Evolutionary conservation across 139 green algal species (phyloP).

Genomic region (Edaphochlamys debaryana): DNA sequence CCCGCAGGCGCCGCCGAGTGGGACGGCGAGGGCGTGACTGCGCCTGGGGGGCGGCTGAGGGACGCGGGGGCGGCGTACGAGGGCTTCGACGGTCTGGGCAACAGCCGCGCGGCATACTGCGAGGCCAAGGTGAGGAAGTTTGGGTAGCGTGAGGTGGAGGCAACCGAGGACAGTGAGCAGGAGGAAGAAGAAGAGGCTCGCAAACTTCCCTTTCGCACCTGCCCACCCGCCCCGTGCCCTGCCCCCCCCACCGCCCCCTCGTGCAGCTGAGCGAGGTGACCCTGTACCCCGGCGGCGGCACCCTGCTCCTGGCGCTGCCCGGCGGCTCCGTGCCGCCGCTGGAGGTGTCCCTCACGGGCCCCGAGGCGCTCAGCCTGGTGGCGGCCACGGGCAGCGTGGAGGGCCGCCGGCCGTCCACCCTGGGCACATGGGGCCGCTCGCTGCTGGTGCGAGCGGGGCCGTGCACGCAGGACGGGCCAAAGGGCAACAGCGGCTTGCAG

Average conservation of each 20-base stretch:
- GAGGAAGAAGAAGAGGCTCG: too few species aligned
- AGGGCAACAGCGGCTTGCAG: too few species aligned
- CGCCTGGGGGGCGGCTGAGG: too few species aligned
- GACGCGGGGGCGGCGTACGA: too few species aligned
- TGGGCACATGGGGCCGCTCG: slow-evolving; percentile 25
- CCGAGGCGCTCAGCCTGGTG: slow-evolving; percentile 35
- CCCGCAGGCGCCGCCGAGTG: too few species aligned
- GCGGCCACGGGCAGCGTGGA: slow-evolving; percentile 24
- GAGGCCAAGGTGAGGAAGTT: slow-evolving; percentile 25
- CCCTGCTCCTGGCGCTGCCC: slow-evolving; percentile 21
- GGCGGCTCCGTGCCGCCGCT: not conserved
- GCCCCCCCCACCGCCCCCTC: not conserved
- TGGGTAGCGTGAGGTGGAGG: too few species aligned
- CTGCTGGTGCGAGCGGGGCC: slow-evolving; percentile 6
- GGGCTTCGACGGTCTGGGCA: slow-evolving; percentile 31
- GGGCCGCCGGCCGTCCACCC: slow-evolving; percentile 23
- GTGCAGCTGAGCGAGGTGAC: slow-evolving; percentile 26
- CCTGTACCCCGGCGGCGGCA: slow-evolving; percentile 36
- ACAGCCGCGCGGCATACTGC: not conserved
- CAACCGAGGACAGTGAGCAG: too few species aligned
- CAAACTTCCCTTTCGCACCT: too few species aligned
- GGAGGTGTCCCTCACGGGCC: slow-evolving; percentile 11
- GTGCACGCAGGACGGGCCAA: not conserved
- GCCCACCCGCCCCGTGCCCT: not conserved
- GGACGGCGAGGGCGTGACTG: too few species aligned